Base-by-base conservation (phyloP, 2,329 filamentous ascomycete species). In the Ophiostoma montium region DNA sequence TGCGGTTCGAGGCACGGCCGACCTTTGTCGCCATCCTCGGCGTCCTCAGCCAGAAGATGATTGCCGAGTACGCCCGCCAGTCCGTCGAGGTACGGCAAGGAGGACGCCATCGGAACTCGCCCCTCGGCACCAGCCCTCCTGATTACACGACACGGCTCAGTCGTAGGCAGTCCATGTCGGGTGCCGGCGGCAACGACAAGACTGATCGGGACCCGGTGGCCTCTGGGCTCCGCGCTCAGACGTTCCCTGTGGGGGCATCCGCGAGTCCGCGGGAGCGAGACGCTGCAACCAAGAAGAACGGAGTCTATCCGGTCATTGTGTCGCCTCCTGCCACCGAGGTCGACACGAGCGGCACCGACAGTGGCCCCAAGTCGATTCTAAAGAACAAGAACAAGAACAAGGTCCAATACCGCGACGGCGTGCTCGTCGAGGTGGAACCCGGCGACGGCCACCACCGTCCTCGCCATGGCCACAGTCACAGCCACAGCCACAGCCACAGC, bases 11-110 rank as follows among this genome's bases (percentile, higher is more conserved):
- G 59, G 77, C 76, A 10, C 68, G 74, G 1, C 76, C 75, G 0
- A 69, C 73, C 1, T 81, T 76, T 51, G 75, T 81, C 3, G 78
- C 77, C 12, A 62, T 82, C 4, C 67, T 82, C 0, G 78, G 78
- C 5, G 65, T 71, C 13, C 64, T 81, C 3, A 65, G 65, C 2
- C 67, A 67, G 1, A 69, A 74, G 12, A 60, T 80, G 39, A 71
- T 82, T 35, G 63, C 65, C 18, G 65, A 71, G 7, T 74, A 69
- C 49, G 75, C 76, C 2, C 66, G 66, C 4, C 63, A 67, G 47
- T 77, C 68, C 35, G 64, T 65, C 9, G 68, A 72, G 27, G 68
- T 70, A 6, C 67, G 75, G 15, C 57, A 39, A 53, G 56, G 15
- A 3, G 44, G 53, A n/a, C n/a, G 21, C 31, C 35, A 41, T 15